Evolutionary conservation across 75 land plant genomes (phyloP).

Genomic region (Chamaecyparis obtusa): DNA sequence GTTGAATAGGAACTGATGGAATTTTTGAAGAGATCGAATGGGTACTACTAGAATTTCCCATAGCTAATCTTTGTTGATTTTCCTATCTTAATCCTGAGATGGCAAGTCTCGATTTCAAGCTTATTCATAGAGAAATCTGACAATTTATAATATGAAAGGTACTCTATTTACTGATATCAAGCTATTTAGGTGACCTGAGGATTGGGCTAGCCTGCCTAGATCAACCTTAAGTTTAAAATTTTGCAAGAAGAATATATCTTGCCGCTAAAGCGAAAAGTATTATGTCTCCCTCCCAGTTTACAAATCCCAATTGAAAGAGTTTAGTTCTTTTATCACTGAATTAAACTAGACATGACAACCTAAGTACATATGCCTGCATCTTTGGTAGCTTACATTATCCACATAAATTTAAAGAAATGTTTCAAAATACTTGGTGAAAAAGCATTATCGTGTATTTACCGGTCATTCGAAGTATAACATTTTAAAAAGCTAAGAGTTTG

Average conservation of each 20-base stretch:
- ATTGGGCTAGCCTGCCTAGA: background rate
- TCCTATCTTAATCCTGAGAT: too few species aligned
- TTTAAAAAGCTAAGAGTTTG: background rate
- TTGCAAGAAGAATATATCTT: background rate
- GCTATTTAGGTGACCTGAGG: background rate
- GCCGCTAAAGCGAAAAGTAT: background rate
- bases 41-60: background rate
- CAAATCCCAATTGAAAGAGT: background rate
- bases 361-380: background rate
- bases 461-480: background rate
- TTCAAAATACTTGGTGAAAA: background rate
- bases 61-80: background rate
- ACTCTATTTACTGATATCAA: background rate
- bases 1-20: background rate
- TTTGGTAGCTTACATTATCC: background rate
- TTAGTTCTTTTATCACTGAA: background rate
- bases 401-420: background rate
- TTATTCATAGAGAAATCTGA: background rate
- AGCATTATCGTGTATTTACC: background rate
- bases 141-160: too few species aligned
- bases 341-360: background rate
- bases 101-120: background rate
- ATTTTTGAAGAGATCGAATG: background rate
- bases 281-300: background rate
- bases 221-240: background rate